Conservation (phyloP, 306 rosid species). For the Dryas alaskensis region DNA sequence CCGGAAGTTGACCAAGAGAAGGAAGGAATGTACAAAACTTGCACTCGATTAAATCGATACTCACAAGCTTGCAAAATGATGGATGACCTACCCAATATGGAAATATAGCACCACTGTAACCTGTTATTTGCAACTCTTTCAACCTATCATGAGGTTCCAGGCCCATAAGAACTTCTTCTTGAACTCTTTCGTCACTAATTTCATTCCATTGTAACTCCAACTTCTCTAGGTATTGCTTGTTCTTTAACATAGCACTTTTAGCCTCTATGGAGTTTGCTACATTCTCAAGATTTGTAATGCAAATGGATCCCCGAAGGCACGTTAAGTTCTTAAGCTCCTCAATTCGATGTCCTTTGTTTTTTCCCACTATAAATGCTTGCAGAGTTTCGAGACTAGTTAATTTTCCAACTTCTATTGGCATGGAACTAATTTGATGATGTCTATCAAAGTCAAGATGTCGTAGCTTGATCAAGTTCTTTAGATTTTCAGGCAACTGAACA, state of each 20-base stretch:
- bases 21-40: background rate
- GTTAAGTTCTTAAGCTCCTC: slow-evolving; percentile 17
- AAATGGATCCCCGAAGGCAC: slow-evolving; percentile 18
- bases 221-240: slow-evolving; percentile 21
- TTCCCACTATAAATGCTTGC: slow-evolving; percentile 4
- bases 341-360: slow-evolving; percentile 1
- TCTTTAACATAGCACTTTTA: background rate
- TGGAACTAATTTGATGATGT: background rate
- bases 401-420: background rate
- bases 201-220: slow-evolving; percentile 26
- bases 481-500: background rate
- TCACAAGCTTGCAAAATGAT: slow-evolving; percentile 15
- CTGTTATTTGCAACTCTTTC: slow-evolving; percentile 9
- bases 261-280: slow-evolving; percentile 11
- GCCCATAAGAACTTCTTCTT: slow-evolving; percentile 6
- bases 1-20: slow-evolving; percentile 14
- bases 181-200: background rate
- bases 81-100: slow-evolving; percentile 20
- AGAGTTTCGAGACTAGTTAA: background rate
- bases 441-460: slow-evolving; percentile 19
- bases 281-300: slow-evolving; percentile 30
- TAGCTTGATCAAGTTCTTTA: slow-evolving; percentile 5
- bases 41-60: slow-evolving; percentile 1
- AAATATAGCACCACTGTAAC: slow-evolving; percentile 16
- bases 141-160: slow-evolving; percentile 3